Conservation (phyloP, 73 alveolate species). For the Paramecium tetraurelia region DNA sequence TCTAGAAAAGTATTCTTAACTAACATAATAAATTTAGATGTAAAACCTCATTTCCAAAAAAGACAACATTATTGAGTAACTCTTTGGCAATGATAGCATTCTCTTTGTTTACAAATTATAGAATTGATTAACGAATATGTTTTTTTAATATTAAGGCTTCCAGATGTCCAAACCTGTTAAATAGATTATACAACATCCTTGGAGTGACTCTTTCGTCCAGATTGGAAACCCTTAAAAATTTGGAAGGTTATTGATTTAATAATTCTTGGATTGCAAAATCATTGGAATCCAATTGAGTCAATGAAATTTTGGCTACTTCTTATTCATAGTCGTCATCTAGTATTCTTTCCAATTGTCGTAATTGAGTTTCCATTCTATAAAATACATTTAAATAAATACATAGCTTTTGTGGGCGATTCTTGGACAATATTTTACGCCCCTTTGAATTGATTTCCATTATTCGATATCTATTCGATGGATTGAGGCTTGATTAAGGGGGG, state of each 20-base stretch:
- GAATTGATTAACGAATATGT: not conserved
- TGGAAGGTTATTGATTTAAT: not conserved
- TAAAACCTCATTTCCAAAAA: not conserved
- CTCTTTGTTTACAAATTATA: not conserved
- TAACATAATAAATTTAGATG: not conserved
- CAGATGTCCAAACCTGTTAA: slow-evolving; percentile 32
- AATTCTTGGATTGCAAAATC: not conserved
- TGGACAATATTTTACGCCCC: not conserved
- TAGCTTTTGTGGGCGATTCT: not conserved
- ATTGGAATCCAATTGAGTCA: not conserved
- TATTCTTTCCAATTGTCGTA: not conserved
- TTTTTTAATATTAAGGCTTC: not conserved
- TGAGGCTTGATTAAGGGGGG: not conserved
- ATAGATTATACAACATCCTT: slow-evolving; percentile 6
- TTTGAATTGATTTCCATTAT: not conserved
- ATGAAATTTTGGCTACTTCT: slow-evolving; percentile 28
- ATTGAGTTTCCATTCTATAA: not conserved
- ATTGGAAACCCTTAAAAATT: not conserved
- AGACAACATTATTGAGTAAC: slow-evolving; percentile 7
- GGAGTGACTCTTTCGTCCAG: slow-evolving; percentile 24
- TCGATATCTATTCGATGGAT: not conserved
- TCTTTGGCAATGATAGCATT: slow-evolving; percentile 18
- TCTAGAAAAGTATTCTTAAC: not conserved
- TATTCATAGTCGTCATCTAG: slow-evolving; percentile 16
- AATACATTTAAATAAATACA: not conserved